Evolutionary conservation across 257 asterid genomes (phyloP).

Genomic region (Mitragyna speciosa): DNA sequence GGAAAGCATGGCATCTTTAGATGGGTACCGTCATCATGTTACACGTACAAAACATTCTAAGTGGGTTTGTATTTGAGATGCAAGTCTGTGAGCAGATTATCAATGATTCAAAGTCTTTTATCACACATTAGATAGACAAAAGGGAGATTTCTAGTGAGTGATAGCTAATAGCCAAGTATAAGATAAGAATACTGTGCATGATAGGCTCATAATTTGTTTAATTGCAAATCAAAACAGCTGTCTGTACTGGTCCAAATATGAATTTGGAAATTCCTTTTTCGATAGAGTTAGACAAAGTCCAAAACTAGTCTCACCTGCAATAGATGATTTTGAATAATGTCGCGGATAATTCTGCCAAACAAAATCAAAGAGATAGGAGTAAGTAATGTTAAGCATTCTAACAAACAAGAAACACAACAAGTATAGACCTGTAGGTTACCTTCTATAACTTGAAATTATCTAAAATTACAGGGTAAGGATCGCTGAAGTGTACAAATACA

Average conservation of each 20-base stretch:
- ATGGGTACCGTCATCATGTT: background rate
- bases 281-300: no score
- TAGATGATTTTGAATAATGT: constrained; percentile 88
- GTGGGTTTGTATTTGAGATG: background rate
- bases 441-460: background rate
- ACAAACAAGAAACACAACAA: background rate
- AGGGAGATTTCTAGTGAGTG: background rate
- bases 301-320: constrained; percentile 61
- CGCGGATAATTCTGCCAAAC: constrained; percentile 81
- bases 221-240: background rate
- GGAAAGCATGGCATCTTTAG: background rate
- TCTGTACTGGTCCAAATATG: background rate
- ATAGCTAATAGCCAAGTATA: background rate
- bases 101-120: background rate
- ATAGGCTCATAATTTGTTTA: background rate
- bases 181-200: background rate
- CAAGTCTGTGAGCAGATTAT: background rate
- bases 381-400: background rate
- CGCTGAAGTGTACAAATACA: background rate
- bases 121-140: background rate
- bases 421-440: background rate
- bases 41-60: background rate
- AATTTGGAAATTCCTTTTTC: background rate
- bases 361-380: background rate
- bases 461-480: background rate